phyloP scores from a whole-genome alignment of 257 asterid species.

The Solanum chiquidenum region DNA sequence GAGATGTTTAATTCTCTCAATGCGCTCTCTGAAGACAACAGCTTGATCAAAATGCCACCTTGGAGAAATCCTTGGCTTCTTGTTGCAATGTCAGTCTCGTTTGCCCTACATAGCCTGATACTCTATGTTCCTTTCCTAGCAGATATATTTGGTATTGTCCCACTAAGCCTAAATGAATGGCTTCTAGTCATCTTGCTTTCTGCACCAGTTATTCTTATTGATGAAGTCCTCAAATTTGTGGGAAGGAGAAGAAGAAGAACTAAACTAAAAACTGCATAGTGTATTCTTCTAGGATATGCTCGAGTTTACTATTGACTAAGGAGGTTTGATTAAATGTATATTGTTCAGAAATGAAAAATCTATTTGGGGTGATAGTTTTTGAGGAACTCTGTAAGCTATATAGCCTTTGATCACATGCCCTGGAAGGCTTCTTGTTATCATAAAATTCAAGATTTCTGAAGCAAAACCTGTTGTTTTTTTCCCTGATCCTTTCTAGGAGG shows the following conservation, averaged over 20 bases:
- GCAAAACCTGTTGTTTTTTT: neutral
- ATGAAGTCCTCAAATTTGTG: constrained; percentile 58
- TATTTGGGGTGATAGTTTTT: neutral
- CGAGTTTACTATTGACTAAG: neutral
- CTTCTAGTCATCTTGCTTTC: constrained; percentile 49
- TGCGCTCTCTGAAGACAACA: constrained; percentile 84
- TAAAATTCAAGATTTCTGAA: neutral
- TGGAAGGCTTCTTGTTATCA: neutral
- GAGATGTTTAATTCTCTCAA: constrained; percentile 88
- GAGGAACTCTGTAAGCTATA: neutral
- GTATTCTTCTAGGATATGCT: neutral
- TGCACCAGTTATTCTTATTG: constrained; percentile 58
- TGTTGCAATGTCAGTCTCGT: constrained; percentile 60
- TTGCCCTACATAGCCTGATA: constrained; percentile 53
- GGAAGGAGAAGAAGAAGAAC: constrained; percentile 46
- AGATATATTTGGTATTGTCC: constrained; percentile 61
- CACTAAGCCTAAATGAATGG: constrained; percentile 60
- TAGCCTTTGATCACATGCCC: neutral
- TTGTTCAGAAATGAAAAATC: neutral
- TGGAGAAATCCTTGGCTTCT: constrained; percentile 90
- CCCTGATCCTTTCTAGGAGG: neutral
- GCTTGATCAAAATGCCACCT: constrained; percentile 80
- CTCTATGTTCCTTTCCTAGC: constrained; percentile 67
- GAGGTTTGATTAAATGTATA: neutral
- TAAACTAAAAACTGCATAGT: constrained; percentile 36